These are phyloP conservation scores for Solanum acaule DNA, from an alignment of 257 asterid species.

Conservation along the genomic window DNA sequence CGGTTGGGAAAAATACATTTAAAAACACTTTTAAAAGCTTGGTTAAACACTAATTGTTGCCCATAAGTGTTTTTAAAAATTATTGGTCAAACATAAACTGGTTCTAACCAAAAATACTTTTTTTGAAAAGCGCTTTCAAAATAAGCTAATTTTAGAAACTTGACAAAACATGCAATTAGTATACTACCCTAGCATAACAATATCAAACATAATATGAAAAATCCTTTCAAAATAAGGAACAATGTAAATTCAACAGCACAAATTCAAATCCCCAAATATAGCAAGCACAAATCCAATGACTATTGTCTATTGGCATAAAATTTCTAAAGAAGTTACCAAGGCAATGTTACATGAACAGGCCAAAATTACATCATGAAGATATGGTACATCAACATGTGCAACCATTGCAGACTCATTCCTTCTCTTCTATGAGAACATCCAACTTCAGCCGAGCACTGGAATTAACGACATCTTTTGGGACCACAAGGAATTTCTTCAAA, in stretches of 20 bases:
- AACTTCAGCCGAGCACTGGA: conserved; percentile 14
- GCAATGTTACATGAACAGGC: neutral
- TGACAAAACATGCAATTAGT: neutral
- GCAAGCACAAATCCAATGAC: neutral
- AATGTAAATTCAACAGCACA: neutral
- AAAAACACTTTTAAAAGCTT: neutral
- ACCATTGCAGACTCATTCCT: neutral
- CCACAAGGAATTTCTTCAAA: conserved; percentile 26
- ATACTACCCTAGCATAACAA: neutral
- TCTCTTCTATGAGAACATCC: conserved; percentile 30
- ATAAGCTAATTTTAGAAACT: too few relatives aligned
- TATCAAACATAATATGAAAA: neutral
- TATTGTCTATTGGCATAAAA: neutral
- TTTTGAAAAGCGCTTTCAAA: neutral
- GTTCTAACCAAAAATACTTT: neutral
- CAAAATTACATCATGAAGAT: neutral
- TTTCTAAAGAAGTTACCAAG: neutral
- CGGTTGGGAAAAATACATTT: too few relatives aligned
- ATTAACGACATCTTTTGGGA: conserved; percentile 27
- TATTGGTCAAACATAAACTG: neutral
- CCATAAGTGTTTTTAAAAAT: too few relatives aligned
- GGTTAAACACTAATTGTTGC: too few relatives aligned
- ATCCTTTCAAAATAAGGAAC: neutral
- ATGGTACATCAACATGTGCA: neutral
- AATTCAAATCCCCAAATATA: neutral